Evolutionary conservation across 345 rosid species (phyloP).

Genomic region (Reutealis trisperma): DNA sequence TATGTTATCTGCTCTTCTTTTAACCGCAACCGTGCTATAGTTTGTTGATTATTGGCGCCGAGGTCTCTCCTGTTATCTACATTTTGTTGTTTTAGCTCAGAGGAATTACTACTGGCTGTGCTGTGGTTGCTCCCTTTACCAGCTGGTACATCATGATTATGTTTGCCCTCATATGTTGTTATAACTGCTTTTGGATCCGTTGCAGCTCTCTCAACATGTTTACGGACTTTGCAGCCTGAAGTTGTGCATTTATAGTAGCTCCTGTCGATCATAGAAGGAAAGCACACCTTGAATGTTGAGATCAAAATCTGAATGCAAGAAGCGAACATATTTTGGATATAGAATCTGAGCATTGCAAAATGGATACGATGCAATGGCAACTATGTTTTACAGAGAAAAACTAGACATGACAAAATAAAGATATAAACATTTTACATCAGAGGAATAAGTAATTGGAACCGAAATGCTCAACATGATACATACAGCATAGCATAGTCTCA

Average conservation of each 20-base stretch:
- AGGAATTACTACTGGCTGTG: constrained; percentile 21
- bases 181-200: constrained; percentile 75
- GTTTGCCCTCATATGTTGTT: constrained; percentile 95
- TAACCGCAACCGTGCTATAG: constrained; percentile 48
- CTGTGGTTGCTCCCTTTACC: constrained; percentile 58
- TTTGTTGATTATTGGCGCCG: constrained; percentile 43
- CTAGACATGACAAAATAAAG: not conserved
- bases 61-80: constrained; percentile 26
- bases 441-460: not conserved
- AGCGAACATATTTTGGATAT: not conserved
- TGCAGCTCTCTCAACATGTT: constrained; percentile 92
- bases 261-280: constrained; percentile 41
- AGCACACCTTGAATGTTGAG: not conserved
- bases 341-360: not conserved
- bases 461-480: not conserved
- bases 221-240: constrained; percentile 81
- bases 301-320: not conserved
- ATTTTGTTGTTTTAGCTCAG: constrained; percentile 26
- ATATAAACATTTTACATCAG: not conserved
- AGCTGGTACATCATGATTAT: constrained; percentile 75
- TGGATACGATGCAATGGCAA: not conserved
- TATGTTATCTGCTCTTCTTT: constrained; percentile 67
- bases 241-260: constrained; percentile 93
- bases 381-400: too few relatives aligned
- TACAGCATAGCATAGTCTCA: not conserved